These are phyloP conservation scores for Gossypioides kirkii DNA, from an alignment of 345 rosid species.

Conservation along the genomic window DNA sequence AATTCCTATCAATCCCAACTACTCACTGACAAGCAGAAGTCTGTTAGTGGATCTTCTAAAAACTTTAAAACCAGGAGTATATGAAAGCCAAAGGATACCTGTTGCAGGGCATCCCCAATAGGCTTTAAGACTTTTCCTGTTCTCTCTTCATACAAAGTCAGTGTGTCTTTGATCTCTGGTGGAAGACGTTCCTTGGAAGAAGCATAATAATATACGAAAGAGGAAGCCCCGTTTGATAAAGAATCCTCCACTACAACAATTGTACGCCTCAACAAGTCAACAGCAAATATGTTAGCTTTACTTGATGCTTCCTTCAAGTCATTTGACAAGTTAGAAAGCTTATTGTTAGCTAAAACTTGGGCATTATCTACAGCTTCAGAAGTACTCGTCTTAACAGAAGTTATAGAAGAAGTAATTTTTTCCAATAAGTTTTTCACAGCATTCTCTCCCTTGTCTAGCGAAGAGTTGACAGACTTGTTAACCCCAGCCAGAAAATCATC, in stretches of 20 bases:
- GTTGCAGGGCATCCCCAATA: constrained; percentile 53
- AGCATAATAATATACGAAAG: constrained; percentile 60
- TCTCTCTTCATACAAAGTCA: constrained; percentile 67
- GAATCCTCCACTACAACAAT: constrained; percentile 59
- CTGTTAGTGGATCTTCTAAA: constrained; percentile 1
- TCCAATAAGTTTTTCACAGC: constrained; percentile 54
- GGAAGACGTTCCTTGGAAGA: constrained; percentile 73
- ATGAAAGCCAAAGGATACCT: constrained; percentile 46
- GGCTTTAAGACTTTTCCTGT: constrained; percentile 47
- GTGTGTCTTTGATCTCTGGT: constrained; percentile 48
- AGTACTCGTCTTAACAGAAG: constrained; percentile 51
- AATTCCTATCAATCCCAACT: not conserved
- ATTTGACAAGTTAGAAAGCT: constrained; percentile 41
- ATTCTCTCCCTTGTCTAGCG: constrained; percentile 51
- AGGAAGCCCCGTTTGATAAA: constrained; percentile 56
- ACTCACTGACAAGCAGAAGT: not conserved
- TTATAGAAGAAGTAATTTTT: constrained; percentile 44
- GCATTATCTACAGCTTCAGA: constrained; percentile 55
- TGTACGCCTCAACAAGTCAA: constrained; percentile 61
- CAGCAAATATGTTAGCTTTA: constrained; percentile 44
- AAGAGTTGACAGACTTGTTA: constrained; percentile 42
- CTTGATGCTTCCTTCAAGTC: constrained; percentile 54
- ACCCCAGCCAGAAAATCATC: constrained; percentile 46
- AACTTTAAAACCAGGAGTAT: not conserved
- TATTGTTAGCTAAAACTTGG: constrained; percentile 45